A percentile compares a stretch with the other conserved stretches of the same genome.
Conservation (phyloP, 208 protist genomes). For the Novymonas esmeraldas region DNA sequence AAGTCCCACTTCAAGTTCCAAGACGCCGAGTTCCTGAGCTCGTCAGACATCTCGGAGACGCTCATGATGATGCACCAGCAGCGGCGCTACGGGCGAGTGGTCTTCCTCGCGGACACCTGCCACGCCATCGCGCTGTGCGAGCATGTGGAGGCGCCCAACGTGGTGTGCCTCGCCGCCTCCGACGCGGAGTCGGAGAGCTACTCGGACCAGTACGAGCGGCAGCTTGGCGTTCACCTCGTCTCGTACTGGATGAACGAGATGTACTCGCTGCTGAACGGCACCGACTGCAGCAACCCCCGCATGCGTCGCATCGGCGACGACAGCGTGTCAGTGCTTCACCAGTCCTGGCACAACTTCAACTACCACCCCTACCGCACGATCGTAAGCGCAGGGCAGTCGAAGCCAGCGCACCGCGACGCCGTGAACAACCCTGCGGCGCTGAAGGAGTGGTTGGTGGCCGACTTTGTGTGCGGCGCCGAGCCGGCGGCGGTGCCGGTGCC, state of each 20-base stretch:
- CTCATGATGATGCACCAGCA: constrained; percentile 96
- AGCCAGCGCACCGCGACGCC: constrained; percentile 58
- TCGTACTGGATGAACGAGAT: constrained; percentile 94
- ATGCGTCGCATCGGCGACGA: constrained; percentile 13
- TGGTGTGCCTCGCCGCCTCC: constrained; percentile 75
- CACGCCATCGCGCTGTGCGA: constrained; percentile 93
- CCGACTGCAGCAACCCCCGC: constrained; percentile 46
- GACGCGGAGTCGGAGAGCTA: constrained; percentile 63
- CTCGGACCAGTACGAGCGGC: constrained; percentile 72
- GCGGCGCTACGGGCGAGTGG: constrained; percentile 90
- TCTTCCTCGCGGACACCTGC: constrained; percentile 97
- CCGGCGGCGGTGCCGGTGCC: constrained; percentile 23
- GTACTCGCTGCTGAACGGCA: constrained; percentile 62
- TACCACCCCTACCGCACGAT: constrained; percentile 39
- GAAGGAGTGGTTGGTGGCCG: constrained; percentile 56
- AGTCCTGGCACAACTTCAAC: constrained; percentile 70
- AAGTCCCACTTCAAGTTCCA: constrained; percentile 98
- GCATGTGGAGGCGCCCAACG: constrained; percentile 80
- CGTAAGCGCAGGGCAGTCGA: constrained; percentile 10
- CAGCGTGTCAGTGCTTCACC: constrained; percentile 38
- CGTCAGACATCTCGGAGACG: constrained; percentile 92
- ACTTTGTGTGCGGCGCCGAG: constrained; percentile 65
- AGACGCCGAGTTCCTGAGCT: constrained; percentile 92
- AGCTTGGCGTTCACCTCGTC: constrained; percentile 83
- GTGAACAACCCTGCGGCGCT: constrained; percentile 59